Evolutionary conservation across 2,329 filamentous ascomycete species (phyloP).

Genomic region (Calonectria ilicicola): DNA sequence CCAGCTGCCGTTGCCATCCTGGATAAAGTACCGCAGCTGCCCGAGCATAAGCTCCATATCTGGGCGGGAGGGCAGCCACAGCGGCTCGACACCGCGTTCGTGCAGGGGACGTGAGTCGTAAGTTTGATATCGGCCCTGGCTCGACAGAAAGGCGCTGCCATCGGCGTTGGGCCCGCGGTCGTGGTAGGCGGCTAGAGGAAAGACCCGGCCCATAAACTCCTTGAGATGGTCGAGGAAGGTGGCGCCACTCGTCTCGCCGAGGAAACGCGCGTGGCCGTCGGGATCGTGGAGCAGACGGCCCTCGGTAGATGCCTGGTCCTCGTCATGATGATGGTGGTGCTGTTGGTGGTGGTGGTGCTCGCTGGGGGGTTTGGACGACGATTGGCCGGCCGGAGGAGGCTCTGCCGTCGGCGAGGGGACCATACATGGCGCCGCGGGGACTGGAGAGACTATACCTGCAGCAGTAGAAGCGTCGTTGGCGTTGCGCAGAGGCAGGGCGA

Average conservation of each 20-base stretch:
- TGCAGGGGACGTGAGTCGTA: constrained; percentile 58
- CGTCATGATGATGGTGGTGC: constrained; percentile 37
- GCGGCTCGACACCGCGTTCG: constrained; percentile 52
- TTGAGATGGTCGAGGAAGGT: constrained; percentile 63
- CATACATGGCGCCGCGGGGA: not conserved
- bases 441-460: constrained; percentile 2
- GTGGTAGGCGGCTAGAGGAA: constrained; percentile 49
- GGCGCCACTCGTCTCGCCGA: constrained; percentile 62
- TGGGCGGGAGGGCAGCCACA: constrained; percentile 50
- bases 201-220: constrained; percentile 56
- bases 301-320: constrained; percentile 42
- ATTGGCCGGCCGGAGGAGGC: not conserved
- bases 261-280: constrained; percentile 58
- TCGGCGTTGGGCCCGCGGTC: constrained; percentile 35
- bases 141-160: constrained; percentile 52
- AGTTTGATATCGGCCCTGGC: constrained; percentile 60
- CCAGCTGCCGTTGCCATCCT: constrained; percentile 57
- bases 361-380: not conserved
- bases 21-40: constrained; percentile 57
- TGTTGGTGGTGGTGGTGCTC: constrained; percentile 18
- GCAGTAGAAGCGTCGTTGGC: constrained; percentile 30
- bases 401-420: not conserved
- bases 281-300: constrained; percentile 58
- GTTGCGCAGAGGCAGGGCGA: constrained; percentile 41
- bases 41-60: constrained; percentile 54